Base-by-base conservation (phyloP, 192 early-diverging fungal species). In the Dimargaris xerosporica region DNA sequence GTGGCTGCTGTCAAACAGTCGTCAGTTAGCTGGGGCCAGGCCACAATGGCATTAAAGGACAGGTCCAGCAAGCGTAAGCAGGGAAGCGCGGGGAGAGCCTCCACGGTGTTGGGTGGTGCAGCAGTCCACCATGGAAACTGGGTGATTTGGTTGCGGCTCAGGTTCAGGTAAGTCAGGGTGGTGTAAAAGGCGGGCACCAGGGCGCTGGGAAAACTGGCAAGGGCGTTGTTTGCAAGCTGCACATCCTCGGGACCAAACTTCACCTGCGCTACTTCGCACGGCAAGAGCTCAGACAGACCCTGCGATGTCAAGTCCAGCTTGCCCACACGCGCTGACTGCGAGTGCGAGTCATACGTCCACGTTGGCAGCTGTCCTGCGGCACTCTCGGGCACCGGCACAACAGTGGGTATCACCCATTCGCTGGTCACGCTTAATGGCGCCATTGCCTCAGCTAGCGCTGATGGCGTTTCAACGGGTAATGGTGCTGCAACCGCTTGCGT, bases 101-200 rank as follows among this genome's bases (percentile, higher is more conserved):
- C 2, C 19, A 5, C 3, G 29, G n/a, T 17, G 25, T 29, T 16
- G 16, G 54, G 54, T 5, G 21, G 4, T 12, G 25, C 26, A 2
- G 66, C 61, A 0, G 76, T 50, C 11, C 61, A 64, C 25, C 73
- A 62, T 0, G 74, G 68, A 54, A 83, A 78, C 6, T 62, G 61
- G 6, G 65, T 53, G 23, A 83, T 63, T 42, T 74, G 75, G 62
- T 83, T 83, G 48, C 73, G 70, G 41, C 79, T 68, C 23, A 83
- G 65, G 21, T 62, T 69, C n/a, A 81, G 59, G 25, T 75, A 68
- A 16, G 71, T 73, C 16, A 78, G 54, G n/a, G 72, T 77, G 39
- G 54, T 53, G 5, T 56, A 56, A 23, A 77, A 66, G 5, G 58
- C 21, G 56, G 39, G 11, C 1, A 59, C 19, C 56, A 59, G n/a